phyloP scores from a whole-genome alignment of 2,329 filamentous ascomycete species.

The Aspergillus sp. region DNA sequence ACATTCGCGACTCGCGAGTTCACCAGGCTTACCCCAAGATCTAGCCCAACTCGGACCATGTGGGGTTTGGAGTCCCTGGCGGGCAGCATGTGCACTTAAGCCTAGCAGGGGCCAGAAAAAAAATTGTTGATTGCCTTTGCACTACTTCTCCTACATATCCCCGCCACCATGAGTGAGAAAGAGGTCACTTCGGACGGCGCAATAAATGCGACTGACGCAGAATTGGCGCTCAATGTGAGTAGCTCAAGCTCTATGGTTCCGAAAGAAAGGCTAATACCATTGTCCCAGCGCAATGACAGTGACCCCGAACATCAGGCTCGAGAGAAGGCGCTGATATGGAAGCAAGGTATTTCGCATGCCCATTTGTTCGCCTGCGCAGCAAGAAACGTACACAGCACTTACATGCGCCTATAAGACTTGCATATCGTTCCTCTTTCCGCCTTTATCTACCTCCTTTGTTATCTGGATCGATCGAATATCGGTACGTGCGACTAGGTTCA shows the following conservation, averaged over 20 bases:
- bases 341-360: conserved; percentile 42
- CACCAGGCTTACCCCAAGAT: conserved; percentile 1
- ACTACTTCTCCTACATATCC: neutral
- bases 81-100: neutral
- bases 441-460: conserved; percentile 66
- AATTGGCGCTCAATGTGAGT: conserved; percentile 10
- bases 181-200: conserved; percentile 18
- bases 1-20: conserved; percentile 1
- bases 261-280: neutral
- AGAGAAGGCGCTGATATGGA: conserved; percentile 48
- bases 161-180: conserved; percentile 19
- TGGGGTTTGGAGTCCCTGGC: conserved; percentile 1
- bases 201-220: conserved; percentile 18
- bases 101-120: neutral
- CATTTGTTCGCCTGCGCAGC: neutral
- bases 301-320: conserved; percentile 15
- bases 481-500: conserved; percentile 37
- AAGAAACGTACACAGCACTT: neutral
- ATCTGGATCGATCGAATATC: conserved; percentile 68
- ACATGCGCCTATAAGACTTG: conserved; percentile 44
- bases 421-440: conserved; percentile 65
- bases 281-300: conserved; percentile 8
- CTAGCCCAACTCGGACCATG: conserved; percentile 9
- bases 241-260: neutral
- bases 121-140: neutral